These are phyloP conservation scores for Colletotrichum sp. DNA, from an alignment of 2,329 filamentous ascomycete genomes.

Conservation along the genomic window DNA sequence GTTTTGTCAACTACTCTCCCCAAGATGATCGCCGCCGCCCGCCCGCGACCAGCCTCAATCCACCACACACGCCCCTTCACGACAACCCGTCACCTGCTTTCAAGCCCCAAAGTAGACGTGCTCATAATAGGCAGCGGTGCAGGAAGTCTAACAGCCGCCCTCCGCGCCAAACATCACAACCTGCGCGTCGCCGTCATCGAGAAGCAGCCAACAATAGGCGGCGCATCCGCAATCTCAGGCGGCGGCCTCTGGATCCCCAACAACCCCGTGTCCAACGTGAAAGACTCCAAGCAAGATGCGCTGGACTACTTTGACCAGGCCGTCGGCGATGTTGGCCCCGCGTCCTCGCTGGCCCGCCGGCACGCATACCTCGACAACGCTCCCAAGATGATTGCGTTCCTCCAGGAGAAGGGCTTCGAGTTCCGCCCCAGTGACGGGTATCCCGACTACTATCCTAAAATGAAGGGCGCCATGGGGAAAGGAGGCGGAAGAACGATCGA, in stretches of 20 bases:
- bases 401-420: conserved; percentile 29
- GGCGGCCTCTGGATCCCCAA: conserved; percentile 38
- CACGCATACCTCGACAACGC: conserved; percentile 33
- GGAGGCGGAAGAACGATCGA: conserved; percentile 30
- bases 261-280: conserved; percentile 26
- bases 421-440: conserved; percentile 28
- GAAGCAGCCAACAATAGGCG: conserved; percentile 35
- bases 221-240: conserved; percentile 38
- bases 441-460: conserved; percentile 35
- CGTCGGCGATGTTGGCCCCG: conserved; percentile 31
- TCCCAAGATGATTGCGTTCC: conserved; percentile 33
- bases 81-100: not conserved
- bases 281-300: conserved; percentile 29
- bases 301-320: conserved; percentile 31
- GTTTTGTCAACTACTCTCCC: not conserved
- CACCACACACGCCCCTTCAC: not conserved
- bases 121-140: conserved; percentile 37
- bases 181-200: conserved; percentile 33
- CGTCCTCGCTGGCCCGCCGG: conserved; percentile 29
- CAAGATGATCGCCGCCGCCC: not conserved
- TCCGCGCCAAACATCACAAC: conserved; percentile 27
- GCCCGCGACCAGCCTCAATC: not conserved
- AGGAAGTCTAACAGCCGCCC: conserved; percentile 33
- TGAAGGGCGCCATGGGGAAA: conserved; percentile 22
- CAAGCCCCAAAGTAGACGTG: not conserved